phyloP scores from a whole-genome alignment of 140 eudicot species.

The Cichorium intybus region DNA sequence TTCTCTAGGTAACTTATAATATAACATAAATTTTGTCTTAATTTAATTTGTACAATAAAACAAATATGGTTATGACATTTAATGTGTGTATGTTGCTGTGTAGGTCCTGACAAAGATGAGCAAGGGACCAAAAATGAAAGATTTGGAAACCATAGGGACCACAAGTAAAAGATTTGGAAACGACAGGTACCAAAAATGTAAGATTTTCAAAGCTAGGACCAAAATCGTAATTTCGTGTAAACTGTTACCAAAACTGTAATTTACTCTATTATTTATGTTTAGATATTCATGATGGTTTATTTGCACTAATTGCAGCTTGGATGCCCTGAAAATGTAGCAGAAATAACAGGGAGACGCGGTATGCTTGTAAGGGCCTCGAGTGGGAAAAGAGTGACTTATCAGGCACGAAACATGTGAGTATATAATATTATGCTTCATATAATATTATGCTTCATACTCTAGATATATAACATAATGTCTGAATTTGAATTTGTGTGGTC shows the following conservation, averaged over 20 bases:
- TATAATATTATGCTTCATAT: constrained; percentile 97
- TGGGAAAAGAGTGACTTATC: too few relatives aligned
- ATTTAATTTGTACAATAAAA: background rate
- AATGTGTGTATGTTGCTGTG: background rate
- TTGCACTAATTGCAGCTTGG: constrained; percentile 99
- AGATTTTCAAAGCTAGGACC: too few relatives aligned
- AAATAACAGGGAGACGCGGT: constrained; percentile 95
- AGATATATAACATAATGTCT: constrained; percentile 26
- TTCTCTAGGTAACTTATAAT: constrained; percentile 60
- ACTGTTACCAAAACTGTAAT: too few relatives aligned
- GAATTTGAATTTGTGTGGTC: too few relatives aligned
- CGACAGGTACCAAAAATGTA: too few relatives aligned
- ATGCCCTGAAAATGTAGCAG: constrained; percentile 96
- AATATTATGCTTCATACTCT: constrained; percentile 29
- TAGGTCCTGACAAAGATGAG: constrained; percentile 74
- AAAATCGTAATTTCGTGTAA: too few relatives aligned
- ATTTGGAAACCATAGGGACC: too few relatives aligned
- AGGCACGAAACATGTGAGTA: constrained; percentile 88
- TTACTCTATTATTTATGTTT: too few relatives aligned
- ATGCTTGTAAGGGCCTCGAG: constrained; percentile 92
- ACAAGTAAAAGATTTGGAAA: too few relatives aligned
- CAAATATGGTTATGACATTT: background rate
- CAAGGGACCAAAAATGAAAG: too few relatives aligned
- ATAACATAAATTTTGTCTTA: background rate
- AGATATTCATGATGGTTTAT: too few relatives aligned